Conservation (phyloP, 345 rosid genomes). For the Aquilaria yunnanensis region DNA sequence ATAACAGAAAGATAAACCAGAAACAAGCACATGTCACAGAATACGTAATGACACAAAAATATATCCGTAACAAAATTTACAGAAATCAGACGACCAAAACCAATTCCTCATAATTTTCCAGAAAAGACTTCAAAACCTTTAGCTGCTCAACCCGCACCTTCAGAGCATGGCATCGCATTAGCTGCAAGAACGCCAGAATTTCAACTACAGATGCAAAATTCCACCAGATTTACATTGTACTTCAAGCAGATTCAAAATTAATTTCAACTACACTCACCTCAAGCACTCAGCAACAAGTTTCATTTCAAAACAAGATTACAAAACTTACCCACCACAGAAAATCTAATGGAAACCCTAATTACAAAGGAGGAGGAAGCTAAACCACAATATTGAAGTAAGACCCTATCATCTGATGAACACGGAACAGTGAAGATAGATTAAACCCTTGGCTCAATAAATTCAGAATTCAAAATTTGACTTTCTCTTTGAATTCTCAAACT, state of each 20-base stretch:
- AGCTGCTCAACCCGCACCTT: slow-evolving; percentile 13
- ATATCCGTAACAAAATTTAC: slow-evolving; percentile 11
- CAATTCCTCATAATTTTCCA: slow-evolving; percentile 5
- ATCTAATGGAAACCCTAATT: not conserved
- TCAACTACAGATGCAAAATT: no score
- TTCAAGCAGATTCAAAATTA: no score
- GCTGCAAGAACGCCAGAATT: not conserved
- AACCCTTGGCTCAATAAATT: slow-evolving; percentile 5
- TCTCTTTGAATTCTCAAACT: no score
- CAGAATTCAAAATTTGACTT: not conserved
- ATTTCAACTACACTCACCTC: no score
- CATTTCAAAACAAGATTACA: no score
- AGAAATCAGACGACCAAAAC: slow-evolving; percentile 2
- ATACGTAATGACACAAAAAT: slow-evolving; percentile 3
- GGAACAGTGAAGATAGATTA: slow-evolving; percentile 12
- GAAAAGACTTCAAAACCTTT: slow-evolving; percentile 6
- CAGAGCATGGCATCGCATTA: slow-evolving; percentile 15
- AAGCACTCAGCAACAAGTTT: no score
- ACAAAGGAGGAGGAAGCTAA: not conserved
- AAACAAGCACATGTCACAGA: slow-evolving; percentile 12
- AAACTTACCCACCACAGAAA: no score
- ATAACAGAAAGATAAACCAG: slow-evolving; percentile 17
- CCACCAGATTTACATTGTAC: no score
- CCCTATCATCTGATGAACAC: slow-evolving; percentile 1
- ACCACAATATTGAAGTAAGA: not conserved